phyloP scores from a whole-genome alignment of 2,329 filamentous ascomycete genomes.

The Rhexocercosporidium sp. region DNA sequence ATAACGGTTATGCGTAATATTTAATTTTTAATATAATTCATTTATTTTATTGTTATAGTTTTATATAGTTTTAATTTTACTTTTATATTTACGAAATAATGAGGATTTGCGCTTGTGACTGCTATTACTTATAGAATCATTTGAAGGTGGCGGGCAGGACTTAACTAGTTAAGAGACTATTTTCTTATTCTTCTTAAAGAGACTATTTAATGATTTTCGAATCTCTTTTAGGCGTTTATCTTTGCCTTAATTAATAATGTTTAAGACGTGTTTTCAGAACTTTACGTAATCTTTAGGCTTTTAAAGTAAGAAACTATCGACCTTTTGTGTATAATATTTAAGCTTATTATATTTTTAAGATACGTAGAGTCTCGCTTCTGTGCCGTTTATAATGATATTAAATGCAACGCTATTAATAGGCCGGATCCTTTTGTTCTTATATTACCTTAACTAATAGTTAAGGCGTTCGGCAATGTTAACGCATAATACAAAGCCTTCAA shows the following conservation, averaged over 20 bases:
- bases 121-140: no score
- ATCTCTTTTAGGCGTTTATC: constrained; percentile 40
- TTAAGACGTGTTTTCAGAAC: constrained; percentile 43
- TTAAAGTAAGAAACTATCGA: constrained; percentile 43
- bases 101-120: not conserved
- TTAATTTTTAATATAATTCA: not conserved
- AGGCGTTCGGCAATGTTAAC: constrained; percentile 40
- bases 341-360: constrained; percentile 44
- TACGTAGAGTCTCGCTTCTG: constrained; percentile 37
- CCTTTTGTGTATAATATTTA: constrained; percentile 40
- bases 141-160: not conserved
- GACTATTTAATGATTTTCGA: constrained; percentile 29
- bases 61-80: not conserved
- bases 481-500: constrained; percentile 42
- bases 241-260: constrained; percentile 47
- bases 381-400: constrained; percentile 42
- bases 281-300: constrained; percentile 38
- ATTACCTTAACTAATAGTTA: constrained; percentile 30
- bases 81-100: not conserved
- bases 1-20: not conserved
- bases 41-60: not conserved
- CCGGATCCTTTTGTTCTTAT: constrained; percentile 26
- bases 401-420: constrained; percentile 41
- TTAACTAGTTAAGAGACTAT: not conserved
- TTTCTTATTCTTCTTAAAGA: constrained; percentile 34